These are phyloP conservation scores for Fonsecaea pugnacius DNA, from an alignment of 2,329 filamentous ascomycete genomes.

Conservation along the genomic window DNA sequence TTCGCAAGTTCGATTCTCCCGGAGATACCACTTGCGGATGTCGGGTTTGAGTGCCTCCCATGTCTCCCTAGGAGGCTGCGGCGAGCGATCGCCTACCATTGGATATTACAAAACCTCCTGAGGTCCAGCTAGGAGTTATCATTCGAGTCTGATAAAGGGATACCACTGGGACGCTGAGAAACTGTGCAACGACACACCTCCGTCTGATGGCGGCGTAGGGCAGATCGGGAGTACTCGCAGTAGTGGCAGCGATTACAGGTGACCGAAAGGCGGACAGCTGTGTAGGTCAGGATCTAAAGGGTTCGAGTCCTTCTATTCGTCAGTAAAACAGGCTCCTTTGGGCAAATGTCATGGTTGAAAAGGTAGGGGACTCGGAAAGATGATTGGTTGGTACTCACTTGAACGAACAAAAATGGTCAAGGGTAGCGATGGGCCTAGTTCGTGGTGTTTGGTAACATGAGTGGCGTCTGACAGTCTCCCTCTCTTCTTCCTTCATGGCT, in stretches of 20 bases:
- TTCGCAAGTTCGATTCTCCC: slow-evolving; percentile 23
- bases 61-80: slow-evolving; percentile 21
- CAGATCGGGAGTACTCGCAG: slow-evolving; percentile 1
- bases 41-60: slow-evolving; percentile 28
- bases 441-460: neutral
- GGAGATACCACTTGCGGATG: slow-evolving; percentile 29
- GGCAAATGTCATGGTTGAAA: neutral
- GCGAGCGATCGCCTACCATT: slow-evolving; percentile 23
- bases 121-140: neutral
- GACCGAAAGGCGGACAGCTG: slow-evolving; percentile 3
- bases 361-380: neutral
- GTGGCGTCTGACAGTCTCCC: neutral
- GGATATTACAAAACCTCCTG: neutral
- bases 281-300: neutral
- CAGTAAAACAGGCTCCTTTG: neutral
- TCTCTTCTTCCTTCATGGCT: neutral
- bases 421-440: neutral
- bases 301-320: slow-evolving; percentile 6
- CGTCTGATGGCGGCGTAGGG: neutral
- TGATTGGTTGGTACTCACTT: slow-evolving; percentile 3
- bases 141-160: neutral
- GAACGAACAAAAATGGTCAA: neutral
- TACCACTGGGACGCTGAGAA: neutral
- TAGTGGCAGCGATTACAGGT: neutral
- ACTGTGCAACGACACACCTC: slow-evolving; percentile 1